phyloP scores from a whole-genome alignment of 2,329 filamentous ascomycete species.

The Sporothrix variecibatus region DNA sequence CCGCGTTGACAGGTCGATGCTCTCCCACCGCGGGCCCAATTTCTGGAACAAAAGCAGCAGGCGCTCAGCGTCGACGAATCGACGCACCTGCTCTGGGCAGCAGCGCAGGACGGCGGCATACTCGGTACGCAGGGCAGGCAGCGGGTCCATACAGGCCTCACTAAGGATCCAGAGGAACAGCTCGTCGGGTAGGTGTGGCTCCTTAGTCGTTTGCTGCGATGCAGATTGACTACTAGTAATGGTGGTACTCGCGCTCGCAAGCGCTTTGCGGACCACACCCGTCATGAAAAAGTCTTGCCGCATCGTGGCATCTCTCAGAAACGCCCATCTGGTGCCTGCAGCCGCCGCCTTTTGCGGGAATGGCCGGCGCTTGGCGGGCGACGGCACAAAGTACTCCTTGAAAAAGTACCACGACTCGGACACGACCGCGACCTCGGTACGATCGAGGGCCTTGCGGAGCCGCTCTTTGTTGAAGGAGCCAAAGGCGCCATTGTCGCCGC shows the following conservation, averaged over 20 bases:
- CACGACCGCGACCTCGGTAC: constrained; percentile 46
- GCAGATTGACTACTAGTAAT: neutral
- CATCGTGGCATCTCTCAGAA: constrained; percentile 51
- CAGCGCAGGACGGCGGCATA: constrained; percentile 59
- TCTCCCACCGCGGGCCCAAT: constrained; percentile 58
- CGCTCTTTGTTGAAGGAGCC: constrained; percentile 41
- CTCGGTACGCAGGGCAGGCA: constrained; percentile 56
- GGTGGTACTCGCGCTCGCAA: constrained; percentile 32
- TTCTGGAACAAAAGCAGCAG: constrained; percentile 57
- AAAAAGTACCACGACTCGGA: constrained; percentile 55
- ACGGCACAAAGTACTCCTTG: constrained; percentile 37
- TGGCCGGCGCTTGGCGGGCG: constrained; percentile 34
- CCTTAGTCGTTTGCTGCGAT: neutral
- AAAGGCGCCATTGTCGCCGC: constrained; percentile 38
- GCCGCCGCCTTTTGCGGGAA: constrained; percentile 44
- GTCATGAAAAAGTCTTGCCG: constrained; percentile 63
- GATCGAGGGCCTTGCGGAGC: constrained; percentile 50
- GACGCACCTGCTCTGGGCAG: constrained; percentile 40
- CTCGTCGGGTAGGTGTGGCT: constrained; percentile 57
- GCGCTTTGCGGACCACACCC: constrained; percentile 60
- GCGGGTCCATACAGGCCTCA: constrained; percentile 58
- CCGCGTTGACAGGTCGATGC: constrained; percentile 37
- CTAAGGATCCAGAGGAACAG: constrained; percentile 67
- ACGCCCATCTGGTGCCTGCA: constrained; percentile 45
- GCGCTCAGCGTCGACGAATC: constrained; percentile 48